Base-by-base conservation (phyloP, 2,329 filamentous ascomycete genomes). In the Ascomycota sp. region DNA sequence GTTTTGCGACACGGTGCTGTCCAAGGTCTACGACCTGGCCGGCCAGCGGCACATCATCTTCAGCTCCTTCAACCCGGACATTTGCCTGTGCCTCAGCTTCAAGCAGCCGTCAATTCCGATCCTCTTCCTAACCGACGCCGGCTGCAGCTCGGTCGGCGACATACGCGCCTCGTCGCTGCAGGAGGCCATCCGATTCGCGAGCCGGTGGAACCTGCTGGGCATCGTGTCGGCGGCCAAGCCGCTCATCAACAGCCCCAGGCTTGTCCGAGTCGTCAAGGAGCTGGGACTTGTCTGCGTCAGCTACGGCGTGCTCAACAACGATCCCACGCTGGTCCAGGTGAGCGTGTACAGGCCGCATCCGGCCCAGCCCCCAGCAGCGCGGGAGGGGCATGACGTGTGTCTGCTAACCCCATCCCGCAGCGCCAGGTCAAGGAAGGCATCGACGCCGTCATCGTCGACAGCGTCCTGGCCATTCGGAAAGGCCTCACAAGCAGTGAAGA, bases 101-200 rank as follows among this genome's bases (percentile, higher is more conserved):
- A 98, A 98, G 58, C 89, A 98, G 56, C 86, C 86, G 2, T 91
- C 79, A 27, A 94, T 94, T 32, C 91, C 89, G 0, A 83, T 98
- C 35, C 60, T 98, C 36, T 98, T 98, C 57, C 63, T 98, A 25
- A 91, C 78, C 0, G 89, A 98, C 43, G 81, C 83, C 0, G 89
- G 86, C 0, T 74, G 71, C n/a, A 66, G 57, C 12, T 62, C 70
- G 1, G 83, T 92, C 3, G 82, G 82, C 20, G 89, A 98, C 47
- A 78, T 95, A 33, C 66, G 89, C 11, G 86, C 89, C 0, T 83
- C 74, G 37, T 92, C 81, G 43, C 60, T 98, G 23, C 91, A 98
- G 51, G 89, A 98, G 53, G 91, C 86, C 0, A 80, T 98, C 41
- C 73, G 86, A 4, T 98, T 98, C 44, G 86, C 89, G 1, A 82